Evolutionary conservation across 148 eudicot genomes (phyloP).

Genomic region (Cornus florida): DNA sequence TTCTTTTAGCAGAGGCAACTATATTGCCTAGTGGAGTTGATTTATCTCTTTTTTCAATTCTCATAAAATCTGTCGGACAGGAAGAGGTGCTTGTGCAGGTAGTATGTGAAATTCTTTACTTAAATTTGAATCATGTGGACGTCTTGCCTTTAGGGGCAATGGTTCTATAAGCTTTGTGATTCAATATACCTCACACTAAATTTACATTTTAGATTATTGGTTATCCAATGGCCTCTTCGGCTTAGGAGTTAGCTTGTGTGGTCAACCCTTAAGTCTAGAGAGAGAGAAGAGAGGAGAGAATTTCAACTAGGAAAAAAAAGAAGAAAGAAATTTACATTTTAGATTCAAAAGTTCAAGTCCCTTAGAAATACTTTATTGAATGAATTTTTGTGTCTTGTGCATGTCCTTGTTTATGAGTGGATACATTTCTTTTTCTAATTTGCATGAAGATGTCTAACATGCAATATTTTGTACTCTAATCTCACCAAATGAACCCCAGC

Average conservation of each 20-base stretch:
- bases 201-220: background rate
- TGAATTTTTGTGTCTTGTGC: background rate
- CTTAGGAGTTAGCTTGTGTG: too few relatives aligned
- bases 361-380: background rate
- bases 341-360: background rate
- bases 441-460: background rate
- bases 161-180: background rate
- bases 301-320: too few relatives aligned
- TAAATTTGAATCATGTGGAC: background rate
- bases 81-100: conserved; percentile 93
- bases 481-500: too few relatives aligned
- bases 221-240: too few relatives aligned
- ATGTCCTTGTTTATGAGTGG: background rate
- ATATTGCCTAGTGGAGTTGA: conserved; percentile 77
- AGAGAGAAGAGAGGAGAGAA: too few relatives aligned
- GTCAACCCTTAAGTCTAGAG: too few relatives aligned
- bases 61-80: conserved; percentile 69
- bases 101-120: conserved; percentile 11
- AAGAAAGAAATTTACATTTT: background rate
- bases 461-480: background rate
- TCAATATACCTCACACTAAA: background rate
- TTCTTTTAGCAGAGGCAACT: conserved; percentile 96
- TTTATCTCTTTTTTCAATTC: conserved; percentile 86
- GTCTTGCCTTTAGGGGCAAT: too few relatives aligned
- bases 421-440: background rate